Conservation (phyloP, 805 yeast species). For the Sporopachydermia quercuum region DNA sequence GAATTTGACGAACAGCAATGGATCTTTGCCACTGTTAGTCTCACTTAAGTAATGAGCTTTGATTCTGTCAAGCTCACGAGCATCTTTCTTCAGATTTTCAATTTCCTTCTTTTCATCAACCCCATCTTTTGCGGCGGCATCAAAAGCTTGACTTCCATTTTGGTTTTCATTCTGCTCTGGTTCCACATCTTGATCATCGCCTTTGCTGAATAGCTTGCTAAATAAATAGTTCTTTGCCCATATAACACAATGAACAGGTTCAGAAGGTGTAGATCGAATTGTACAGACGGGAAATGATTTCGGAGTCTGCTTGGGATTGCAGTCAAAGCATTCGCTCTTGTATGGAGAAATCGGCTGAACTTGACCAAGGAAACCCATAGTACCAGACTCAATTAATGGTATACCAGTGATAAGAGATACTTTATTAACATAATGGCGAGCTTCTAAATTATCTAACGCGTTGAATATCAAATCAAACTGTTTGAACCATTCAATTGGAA, state of each 20-base stretch:
- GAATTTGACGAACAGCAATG: slow-evolving; percentile 13
- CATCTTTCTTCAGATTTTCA: slow-evolving; percentile 18
- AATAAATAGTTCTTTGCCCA: slow-evolving; percentile 95
- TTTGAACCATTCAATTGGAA: slow-evolving; percentile 63
- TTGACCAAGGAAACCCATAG: slow-evolving; percentile 91
- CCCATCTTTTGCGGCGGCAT: slow-evolving; percentile 31
- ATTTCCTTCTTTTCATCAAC: slow-evolving; percentile 32
- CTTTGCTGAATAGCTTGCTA: slow-evolving; percentile 47
- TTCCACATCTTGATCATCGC: slow-evolving; percentile 25
- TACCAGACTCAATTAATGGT: slow-evolving; percentile 86
- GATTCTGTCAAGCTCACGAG: slow-evolving; percentile 20
- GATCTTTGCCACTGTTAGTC: slow-evolving; percentile 21
- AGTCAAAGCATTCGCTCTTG: slow-evolving; percentile 82
- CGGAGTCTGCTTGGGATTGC: slow-evolving; percentile 76
- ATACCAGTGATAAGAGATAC: slow-evolving; percentile 59
- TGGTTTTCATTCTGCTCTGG: slow-evolving; percentile 10
- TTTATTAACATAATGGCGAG: slow-evolving; percentile 78
- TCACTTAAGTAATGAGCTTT: slow-evolving; percentile 16
- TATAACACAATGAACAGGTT: slow-evolving; percentile 89
- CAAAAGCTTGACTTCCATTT: slow-evolving; percentile 14
- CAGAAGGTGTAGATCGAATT: slow-evolving; percentile 90
- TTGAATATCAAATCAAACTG: slow-evolving; percentile 74
- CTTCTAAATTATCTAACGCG: slow-evolving; percentile 88
- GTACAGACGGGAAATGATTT: slow-evolving; percentile 93
- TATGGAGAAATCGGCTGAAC: slow-evolving; percentile 82